Evolutionary conservation across 495 filamentous ascomycete species (phyloP), one percentile per base, ranked within the genome.

Genomic region (Xylaria venustula): DNA sequence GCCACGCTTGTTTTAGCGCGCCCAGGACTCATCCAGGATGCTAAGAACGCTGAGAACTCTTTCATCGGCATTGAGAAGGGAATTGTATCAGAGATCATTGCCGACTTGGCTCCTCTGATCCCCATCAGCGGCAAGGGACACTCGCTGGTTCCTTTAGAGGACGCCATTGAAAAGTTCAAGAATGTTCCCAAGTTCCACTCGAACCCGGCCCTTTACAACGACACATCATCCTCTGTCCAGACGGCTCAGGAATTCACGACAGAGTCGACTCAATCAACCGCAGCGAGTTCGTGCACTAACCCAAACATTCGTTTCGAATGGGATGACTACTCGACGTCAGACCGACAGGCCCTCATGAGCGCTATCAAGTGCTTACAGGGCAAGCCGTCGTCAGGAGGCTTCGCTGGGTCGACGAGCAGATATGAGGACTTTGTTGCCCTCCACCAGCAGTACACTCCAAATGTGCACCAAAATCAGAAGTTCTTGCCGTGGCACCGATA

Each of bases 401-500:
- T 53, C 48, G 22, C 47, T 22, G 28, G 26, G 2, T 62, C 63
- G 8, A 62, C n/a, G 17, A 62, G 52, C 36, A 34, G 60, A 54
- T 62, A 36, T 30, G 60, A 62, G 45, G 60, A 62, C 52, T 62
- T 62, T 23, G 60, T 40, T 17, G 34, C 44, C 17, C 36, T 62
- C 14, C 60, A 62, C 25, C 60, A 62, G 19, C 3, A 28, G 26
- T 62, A 56, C 52, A 56, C 52, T 1, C 34, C 40, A 20, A 62
- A 49, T 19, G 61, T 68, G 40, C 72, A 74, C 45, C 56, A 69
- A 44, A 61, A 49, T 45, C 52, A 56, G 45, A 56, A 49, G 36
- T 83, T 87, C 68, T 67, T 86, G 14, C 67, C 76, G 11, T 87
- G 84, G 82, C 85, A 86, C 69, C 75, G 84, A 8, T 82, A 84